phyloP scores from a whole-genome alignment of 345 rosid genomes.

The Aethionema arabicum region DNA sequence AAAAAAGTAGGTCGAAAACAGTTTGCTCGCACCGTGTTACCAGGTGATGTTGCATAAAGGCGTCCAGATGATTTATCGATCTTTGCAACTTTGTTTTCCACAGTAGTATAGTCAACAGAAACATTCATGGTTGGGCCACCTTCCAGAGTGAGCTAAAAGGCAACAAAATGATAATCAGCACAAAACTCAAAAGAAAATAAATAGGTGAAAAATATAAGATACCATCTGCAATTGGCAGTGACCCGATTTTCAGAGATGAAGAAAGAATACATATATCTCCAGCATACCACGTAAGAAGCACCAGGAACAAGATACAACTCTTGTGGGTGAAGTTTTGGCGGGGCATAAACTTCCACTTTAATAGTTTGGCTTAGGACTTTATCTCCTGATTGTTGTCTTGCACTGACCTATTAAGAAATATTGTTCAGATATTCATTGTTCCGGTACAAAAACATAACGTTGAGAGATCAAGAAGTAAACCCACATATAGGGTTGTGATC shows the following conservation, averaged over 20 bases:
- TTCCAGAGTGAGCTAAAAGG: constrained; percentile 57
- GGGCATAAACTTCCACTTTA: constrained; percentile 84
- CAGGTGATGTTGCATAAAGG: constrained; percentile 70
- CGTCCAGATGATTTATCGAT: constrained; percentile 63
- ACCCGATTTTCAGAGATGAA: background rate
- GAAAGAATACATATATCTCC: background rate
- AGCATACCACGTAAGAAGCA: constrained; percentile 76
- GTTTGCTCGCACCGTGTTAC: constrained; percentile 68
- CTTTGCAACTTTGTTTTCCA: constrained; percentile 55
- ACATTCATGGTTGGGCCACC: constrained; percentile 91
- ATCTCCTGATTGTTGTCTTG: constrained; percentile 74
- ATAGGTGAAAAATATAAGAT: constrained; percentile 9
- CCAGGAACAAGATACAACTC: constrained; percentile 83
- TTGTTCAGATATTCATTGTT: constrained; percentile 30
- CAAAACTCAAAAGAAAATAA: constrained; percentile 15
- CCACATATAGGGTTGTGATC: constrained; percentile 72
- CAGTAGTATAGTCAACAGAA: constrained; percentile 55
- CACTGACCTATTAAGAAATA: constrained; percentile 61
- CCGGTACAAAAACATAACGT: constrained; percentile 21
- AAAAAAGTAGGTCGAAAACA: background rate
- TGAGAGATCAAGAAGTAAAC: constrained; percentile 36
- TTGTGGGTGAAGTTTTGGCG: constrained; percentile 70
- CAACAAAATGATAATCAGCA: constrained; percentile 16
- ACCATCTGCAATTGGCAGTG: background rate
- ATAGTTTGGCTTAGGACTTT: constrained; percentile 68